phyloP scores from a whole-genome alignment of 495 filamentous ascomycete genomes.

The Talaromyces adpressus region DNA sequence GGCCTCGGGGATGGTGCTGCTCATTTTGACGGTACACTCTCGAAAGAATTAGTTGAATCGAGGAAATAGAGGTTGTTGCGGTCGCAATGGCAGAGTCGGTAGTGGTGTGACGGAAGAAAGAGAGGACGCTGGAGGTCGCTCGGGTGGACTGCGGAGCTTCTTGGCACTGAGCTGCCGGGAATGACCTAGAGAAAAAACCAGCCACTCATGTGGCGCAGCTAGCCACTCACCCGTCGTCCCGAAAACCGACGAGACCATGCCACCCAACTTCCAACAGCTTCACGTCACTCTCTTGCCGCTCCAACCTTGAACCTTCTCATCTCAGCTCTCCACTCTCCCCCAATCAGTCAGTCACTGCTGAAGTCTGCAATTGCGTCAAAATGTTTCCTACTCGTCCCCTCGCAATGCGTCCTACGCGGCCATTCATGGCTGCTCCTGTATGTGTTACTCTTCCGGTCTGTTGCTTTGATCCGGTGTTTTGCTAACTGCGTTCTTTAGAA shows the following conservation, averaged over 20 bases:
- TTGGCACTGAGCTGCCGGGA: constrained; percentile 33
- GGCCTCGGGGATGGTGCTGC: constrained; percentile 56
- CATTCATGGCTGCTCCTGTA: constrained; percentile 79
- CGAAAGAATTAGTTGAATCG: constrained; percentile 1
- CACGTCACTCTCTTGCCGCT: constrained; percentile 9
- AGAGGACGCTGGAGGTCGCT: constrained; percentile 16
- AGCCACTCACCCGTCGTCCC: constrained; percentile 27
- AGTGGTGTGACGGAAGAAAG: constrained; percentile 12
- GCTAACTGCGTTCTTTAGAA: constrained; percentile 52
- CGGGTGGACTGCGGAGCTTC: constrained; percentile 13
- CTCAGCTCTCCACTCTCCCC: constrained; percentile 8
- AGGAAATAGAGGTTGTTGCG: not conserved
- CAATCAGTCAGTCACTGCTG: constrained; percentile 13
- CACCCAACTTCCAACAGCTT: constrained; percentile 5
- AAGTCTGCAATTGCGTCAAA: constrained; percentile 12
- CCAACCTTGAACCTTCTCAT: not conserved
- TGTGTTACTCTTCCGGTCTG: constrained; percentile 25
- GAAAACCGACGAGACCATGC: constrained; percentile 15
- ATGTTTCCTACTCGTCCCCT: constrained; percentile 65
- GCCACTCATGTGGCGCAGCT: constrained; percentile 33
- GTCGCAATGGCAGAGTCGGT: constrained; percentile 13
- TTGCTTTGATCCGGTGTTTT: not conserved
- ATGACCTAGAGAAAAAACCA: constrained; percentile 29
- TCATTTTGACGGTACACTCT: constrained; percentile 32
- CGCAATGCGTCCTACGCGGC: constrained; percentile 49